Conservation (phyloP, 1,284 basidiomycete species). For the Leccinum pachyderme region DNA sequence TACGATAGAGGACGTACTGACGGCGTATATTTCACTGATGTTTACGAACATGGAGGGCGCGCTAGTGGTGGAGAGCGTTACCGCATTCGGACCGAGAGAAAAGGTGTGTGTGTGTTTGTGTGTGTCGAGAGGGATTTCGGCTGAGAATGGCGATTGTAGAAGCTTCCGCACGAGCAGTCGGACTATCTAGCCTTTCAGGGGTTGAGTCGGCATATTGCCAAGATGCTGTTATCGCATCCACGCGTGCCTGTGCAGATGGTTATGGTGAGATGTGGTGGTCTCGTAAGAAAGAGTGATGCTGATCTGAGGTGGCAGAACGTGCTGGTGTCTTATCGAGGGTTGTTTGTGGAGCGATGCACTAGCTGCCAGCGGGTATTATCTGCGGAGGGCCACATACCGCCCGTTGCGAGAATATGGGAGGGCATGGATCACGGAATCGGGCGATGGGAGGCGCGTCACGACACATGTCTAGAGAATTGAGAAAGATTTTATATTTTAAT, state of each 20-base stretch:
- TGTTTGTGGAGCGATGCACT: conserved; percentile 61
- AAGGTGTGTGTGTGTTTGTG: conserved; percentile 39
- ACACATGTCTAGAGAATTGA: conserved; percentile 44
- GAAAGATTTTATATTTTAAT: not conserved
- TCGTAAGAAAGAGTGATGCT: conserved; percentile 6
- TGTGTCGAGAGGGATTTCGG: not conserved
- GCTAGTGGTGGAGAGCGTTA: conserved; percentile 56
- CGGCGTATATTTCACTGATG: conserved; percentile 53
- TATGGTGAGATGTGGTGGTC: conserved; percentile 35
- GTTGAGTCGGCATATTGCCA: conserved; percentile 62
- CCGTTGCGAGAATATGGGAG: conserved; percentile 60
- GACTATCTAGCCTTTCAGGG: conserved; percentile 61
- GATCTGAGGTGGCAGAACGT: conserved; percentile 36
- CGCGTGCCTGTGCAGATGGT: conserved; percentile 48
- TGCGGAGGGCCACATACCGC: conserved; percentile 64
- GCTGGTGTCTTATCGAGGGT: conserved; percentile 50
- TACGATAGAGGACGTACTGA: conserved; percentile 58
- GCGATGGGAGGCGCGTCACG: conserved; percentile 54
- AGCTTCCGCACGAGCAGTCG: conserved; percentile 64
- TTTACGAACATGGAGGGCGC: conserved; percentile 30
- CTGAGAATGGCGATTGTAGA: conserved; percentile 38
- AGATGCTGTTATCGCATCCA: conserved; percentile 54
- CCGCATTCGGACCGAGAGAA: conserved; percentile 67
- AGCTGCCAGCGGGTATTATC: conserved; percentile 63
- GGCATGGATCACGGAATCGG: conserved; percentile 23